phyloP scores from a whole-genome alignment of 805 yeast genomes.

The Metschnikowia anglica region DNA sequence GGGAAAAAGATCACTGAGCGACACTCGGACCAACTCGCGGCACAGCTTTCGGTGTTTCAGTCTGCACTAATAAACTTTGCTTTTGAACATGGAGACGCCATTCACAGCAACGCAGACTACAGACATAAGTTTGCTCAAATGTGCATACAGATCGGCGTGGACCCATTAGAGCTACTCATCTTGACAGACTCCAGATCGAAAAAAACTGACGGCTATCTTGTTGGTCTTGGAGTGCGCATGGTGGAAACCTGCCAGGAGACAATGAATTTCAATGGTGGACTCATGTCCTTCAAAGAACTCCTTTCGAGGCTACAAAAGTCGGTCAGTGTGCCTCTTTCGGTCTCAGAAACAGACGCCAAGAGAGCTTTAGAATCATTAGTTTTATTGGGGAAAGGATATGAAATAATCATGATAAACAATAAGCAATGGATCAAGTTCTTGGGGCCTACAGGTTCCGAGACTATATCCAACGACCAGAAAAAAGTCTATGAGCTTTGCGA shows the following conservation, averaged over 20 bases:
- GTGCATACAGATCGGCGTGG: conserved; percentile 80
- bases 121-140: conserved; percentile 71
- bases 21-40: conserved; percentile 60
- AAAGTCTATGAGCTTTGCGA: conserved; percentile 73
- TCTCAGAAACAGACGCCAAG: conserved; percentile 52
- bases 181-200: conserved; percentile 26
- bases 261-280: conserved; percentile 76
- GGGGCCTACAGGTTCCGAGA: conserved; percentile 27
- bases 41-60: conserved; percentile 77
- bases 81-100: conserved; percentile 64
- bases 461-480: conserved; percentile 58
- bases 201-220: conserved; percentile 51
- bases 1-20: conserved; percentile 50
- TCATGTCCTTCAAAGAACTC: conserved; percentile 56
- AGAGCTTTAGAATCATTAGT: conserved; percentile 53
- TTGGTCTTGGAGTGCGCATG: conserved; percentile 68
- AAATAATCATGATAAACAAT: conserved; percentile 50
- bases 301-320: conserved; percentile 29
- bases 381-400: conserved; percentile 69
- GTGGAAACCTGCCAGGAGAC: conserved; percentile 75
- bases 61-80: conserved; percentile 76
- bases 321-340: conserved; percentile 30
- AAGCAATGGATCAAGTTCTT: conserved; percentile 49
- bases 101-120: conserved; percentile 61
- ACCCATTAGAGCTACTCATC: conserved; percentile 55